A percentile compares a stretch with the other conserved stretches of the same genome.
These are phyloP conservation scores for Paecilomyces sp. DNA, from an alignment of 2,329 filamentous ascomycete genomes.

Conservation along the genomic window DNA sequence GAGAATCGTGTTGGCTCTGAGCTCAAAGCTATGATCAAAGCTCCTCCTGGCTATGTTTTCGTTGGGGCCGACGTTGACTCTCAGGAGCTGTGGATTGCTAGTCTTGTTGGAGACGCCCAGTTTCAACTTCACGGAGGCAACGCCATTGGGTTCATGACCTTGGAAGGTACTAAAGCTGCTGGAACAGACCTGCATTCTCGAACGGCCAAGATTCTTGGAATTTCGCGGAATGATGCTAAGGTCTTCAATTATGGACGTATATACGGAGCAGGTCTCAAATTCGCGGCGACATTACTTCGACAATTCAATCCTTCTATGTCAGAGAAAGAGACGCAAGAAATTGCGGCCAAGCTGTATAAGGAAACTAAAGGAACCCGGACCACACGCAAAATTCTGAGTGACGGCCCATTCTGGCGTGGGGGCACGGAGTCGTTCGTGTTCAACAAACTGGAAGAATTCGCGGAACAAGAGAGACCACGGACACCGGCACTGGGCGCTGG, in stretches of 20 bases:
- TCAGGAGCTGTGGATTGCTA: conserved; percentile 96
- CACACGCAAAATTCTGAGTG: conserved; percentile 61
- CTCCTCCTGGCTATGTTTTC: conserved; percentile 83
- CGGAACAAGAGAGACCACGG: conserved; percentile 81
- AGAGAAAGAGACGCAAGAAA: conserved; percentile 68
- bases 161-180: conserved; percentile 89
- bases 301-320: conserved; percentile 87
- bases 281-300: conserved; percentile 78
- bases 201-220: conserved; percentile 84
- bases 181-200: conserved; percentile 93
- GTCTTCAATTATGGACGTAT: conserved; percentile 99
- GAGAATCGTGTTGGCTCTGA: conserved; percentile 93
- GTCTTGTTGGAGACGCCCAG: conserved; percentile 84
- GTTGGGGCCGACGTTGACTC: conserved; percentile 97
- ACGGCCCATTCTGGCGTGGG: conserved; percentile 83
- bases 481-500: conserved; percentile 91
- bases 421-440: conserved; percentile 97
- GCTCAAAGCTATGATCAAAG: conserved; percentile 91
- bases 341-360: conserved; percentile 73
- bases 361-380: conserved; percentile 89
- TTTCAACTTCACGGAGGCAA: conserved; percentile 95
- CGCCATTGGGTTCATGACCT: conserved; percentile 96
- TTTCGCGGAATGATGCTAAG: conserved; percentile 91
- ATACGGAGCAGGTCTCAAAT: conserved; percentile 93
- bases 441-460: conserved; percentile 96